Percentiles rank a stretch among this genome's conserved stretches.
These are phyloP conservation scores for Cordyceps fumosorosea DNA, from an alignment of 2,329 filamentous ascomycete species.

Conservation along the genomic window DNA sequence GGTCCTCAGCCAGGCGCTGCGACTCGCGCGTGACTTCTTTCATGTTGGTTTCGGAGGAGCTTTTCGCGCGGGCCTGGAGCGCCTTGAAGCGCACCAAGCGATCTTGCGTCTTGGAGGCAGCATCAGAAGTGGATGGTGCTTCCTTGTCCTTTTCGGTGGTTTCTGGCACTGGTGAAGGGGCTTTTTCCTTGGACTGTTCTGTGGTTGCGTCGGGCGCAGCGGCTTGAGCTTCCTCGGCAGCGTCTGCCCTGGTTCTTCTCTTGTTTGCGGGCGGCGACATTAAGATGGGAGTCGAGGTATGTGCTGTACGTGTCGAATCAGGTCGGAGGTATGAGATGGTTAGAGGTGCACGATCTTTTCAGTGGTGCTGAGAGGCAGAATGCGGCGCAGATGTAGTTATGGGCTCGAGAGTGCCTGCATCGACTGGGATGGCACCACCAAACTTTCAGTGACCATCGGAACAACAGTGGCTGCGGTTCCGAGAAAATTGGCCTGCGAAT, in stretches of 20 bases:
- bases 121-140: conserved; percentile 8
- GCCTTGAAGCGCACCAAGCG: conserved; percentile 80
- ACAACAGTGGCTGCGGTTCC: conserved; percentile 12
- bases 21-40: conserved; percentile 80
- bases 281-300: not conserved
- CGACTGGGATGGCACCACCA: not conserved
- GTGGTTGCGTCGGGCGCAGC: conserved; percentile 16
- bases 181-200: conserved; percentile 14
- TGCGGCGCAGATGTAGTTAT: no score
- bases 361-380: not conserved
- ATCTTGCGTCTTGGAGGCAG: conserved; percentile 50
- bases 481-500: not conserved
- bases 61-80: conserved; percentile 73
- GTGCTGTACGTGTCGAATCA: no score
- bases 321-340: not conserved
- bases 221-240: conserved; percentile 14
- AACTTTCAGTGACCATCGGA: conserved; percentile 1
- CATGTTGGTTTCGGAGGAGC: conserved; percentile 66
- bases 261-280: conserved; percentile 40
- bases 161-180: not conserved
- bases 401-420: not conserved
- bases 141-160: conserved; percentile 14
- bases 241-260: conserved; percentile 31
- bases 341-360: not conserved
- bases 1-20: conserved; percentile 70